Percentiles rank a stretch among this genome's conserved stretches.
Conservation (phyloP, 2,329 filamentous ascomycete genomes). For the Cercospora brassicicola region DNA sequence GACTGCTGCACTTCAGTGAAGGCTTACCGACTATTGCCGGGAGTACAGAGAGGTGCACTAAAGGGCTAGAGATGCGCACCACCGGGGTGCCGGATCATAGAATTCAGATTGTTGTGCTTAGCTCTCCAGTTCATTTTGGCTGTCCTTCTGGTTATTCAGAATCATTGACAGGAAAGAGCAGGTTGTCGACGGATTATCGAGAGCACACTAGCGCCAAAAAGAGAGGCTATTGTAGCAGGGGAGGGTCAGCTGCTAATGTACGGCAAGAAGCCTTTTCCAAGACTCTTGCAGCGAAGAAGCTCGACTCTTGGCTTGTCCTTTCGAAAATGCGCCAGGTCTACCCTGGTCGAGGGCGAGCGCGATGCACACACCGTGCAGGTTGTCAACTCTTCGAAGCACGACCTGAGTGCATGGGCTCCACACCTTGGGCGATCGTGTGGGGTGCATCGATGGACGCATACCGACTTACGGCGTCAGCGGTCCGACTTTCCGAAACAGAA, state of each 20-base stretch:
- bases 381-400: neutral
- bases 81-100: conserved; percentile 1
- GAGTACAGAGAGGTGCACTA: neutral
- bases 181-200: neutral
- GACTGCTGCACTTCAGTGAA: neutral
- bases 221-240: neutral
- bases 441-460: neutral
- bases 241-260: neutral
- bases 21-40: neutral
- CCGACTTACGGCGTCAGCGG: neutral
- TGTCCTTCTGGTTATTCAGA: neutral
- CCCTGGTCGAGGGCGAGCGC: neutral
- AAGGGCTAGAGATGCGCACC: conserved; percentile 1
- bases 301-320: neutral
- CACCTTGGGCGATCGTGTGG: neutral
- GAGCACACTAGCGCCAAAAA: neutral
- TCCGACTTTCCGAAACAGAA: neutral
- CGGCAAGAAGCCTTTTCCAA: neutral
- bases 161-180: neutral
- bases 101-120: conserved; percentile 5
- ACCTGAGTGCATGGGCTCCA: neutral
- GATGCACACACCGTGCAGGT: neutral
- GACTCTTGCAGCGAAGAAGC: neutral
- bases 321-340: neutral
- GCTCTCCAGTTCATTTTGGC: neutral